phyloP scores from a whole-genome alignment of 768 basidiomycete genomes.

The Lactarius hengduanensis region DNA sequence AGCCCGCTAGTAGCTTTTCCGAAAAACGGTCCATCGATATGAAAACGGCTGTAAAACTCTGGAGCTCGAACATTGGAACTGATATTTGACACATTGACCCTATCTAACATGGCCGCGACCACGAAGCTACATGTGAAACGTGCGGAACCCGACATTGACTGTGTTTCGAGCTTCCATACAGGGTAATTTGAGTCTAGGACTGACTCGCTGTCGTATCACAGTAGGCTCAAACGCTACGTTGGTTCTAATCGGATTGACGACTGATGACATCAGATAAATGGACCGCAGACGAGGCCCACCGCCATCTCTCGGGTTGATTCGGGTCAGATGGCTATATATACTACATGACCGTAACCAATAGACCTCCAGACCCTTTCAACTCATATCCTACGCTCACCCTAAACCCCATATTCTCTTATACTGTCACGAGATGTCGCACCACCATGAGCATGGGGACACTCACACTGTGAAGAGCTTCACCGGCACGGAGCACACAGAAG shows the following conservation, averaged over 20 bases:
- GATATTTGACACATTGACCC: neutral
- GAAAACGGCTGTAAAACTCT: neutral
- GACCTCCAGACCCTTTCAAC: neutral
- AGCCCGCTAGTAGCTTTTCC: too few relatives aligned
- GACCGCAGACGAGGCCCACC: neutral
- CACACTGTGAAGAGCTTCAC: neutral
- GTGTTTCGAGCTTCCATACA: neutral
- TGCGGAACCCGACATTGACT: too few relatives aligned
- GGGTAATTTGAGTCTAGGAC: neutral
- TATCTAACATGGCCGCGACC: neutral
- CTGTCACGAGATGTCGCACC: constrained; percentile 13
- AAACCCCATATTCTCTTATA: neutral
- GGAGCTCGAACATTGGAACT: neutral
- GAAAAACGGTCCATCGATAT: too few relatives aligned
- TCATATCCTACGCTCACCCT: neutral
- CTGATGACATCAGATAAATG: neutral
- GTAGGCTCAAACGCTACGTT: neutral
- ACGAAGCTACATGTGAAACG: neutral
- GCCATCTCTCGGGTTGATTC: neutral
- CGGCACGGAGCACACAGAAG: neutral
- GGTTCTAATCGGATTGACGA: neutral
- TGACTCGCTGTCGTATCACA: too few relatives aligned
- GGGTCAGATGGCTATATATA: neutral
- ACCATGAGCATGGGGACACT: constrained; percentile 1
- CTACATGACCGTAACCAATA: neutral